These are phyloP conservation scores for Suillus hirtellus DNA, from an alignment of 768 basidiomycete species.

Conservation along the genomic window DNA sequence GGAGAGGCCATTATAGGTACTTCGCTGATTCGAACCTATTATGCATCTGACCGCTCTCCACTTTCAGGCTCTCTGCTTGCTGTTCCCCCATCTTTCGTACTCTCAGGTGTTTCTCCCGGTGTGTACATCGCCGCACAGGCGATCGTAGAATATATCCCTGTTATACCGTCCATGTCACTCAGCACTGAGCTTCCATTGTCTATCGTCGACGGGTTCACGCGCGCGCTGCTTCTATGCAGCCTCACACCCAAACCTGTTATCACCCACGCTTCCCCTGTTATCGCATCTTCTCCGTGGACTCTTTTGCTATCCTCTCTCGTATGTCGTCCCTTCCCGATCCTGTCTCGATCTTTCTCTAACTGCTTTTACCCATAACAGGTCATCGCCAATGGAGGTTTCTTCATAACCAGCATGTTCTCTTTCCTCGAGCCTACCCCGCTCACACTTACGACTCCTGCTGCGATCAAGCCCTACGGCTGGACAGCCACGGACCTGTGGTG, in stretches of 20 bases:
- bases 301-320: slow-evolving; percentile 74
- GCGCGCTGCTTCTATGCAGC: slow-evolving; percentile 76
- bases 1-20: slow-evolving; percentile 70
- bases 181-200: slow-evolving; percentile 70
- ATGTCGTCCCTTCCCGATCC: slow-evolving; percentile 25
- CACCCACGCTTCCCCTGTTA: slow-evolving; percentile 45
- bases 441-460: slow-evolving; percentile 71
- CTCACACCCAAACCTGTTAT: slow-evolving; percentile 72
- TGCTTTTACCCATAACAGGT: slow-evolving; percentile 40
- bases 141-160: slow-evolving; percentile 60
- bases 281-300: slow-evolving; percentile 75
- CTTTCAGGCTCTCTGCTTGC: slow-evolving; percentile 60
- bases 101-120: slow-evolving; percentile 62
- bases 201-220: slow-evolving; percentile 74
- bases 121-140: slow-evolving; percentile 65
- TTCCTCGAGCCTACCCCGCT: slow-evolving; percentile 74
- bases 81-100: slow-evolving; percentile 74
- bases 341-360: neutral
- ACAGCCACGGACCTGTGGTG: slow-evolving; percentile 83
- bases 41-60: neutral
- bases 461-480: slow-evolving; percentile 84
- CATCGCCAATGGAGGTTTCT: slow-evolving; percentile 79
- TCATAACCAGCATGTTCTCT: slow-evolving; percentile 72
- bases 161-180: slow-evolving; percentile 50
- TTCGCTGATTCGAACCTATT: slow-evolving; percentile 22